A percentile compares a stretch with the other conserved stretches of the same genome.
Conservation (phyloP, 2,329 filamentous ascomycete species). For the Malbranchea cinnamomea region DNA sequence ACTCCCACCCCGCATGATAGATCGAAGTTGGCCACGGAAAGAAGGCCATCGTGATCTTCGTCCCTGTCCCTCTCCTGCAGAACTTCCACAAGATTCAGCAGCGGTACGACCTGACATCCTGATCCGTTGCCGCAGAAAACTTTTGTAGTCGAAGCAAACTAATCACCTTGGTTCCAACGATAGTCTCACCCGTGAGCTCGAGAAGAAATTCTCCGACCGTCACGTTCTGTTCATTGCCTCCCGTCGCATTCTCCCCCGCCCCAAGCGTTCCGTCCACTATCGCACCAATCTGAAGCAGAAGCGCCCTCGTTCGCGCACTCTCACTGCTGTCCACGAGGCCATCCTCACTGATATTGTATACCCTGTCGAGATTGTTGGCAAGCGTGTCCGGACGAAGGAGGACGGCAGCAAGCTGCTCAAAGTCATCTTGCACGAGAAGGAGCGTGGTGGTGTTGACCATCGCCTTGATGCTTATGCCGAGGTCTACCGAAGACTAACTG, state of each 20-base stretch:
- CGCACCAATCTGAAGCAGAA: slow-evolving; percentile 97
- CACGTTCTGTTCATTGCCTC: slow-evolving; percentile 98
- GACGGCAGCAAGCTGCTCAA: slow-evolving; percentile 97
- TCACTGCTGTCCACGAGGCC: slow-evolving; percentile 96
- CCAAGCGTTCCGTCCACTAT: slow-evolving; percentile 93
- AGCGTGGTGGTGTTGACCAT: slow-evolving; percentile 98
- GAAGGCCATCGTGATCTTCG: slow-evolving; percentile 99
- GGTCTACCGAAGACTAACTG: slow-evolving; percentile 96
- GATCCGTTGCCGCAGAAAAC: not conserved
- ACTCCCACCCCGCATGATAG: slow-evolving; percentile 38
- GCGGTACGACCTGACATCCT: slow-evolving; percentile 52
- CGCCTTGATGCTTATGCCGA: slow-evolving; percentile 98
- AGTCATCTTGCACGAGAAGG: slow-evolving; percentile 99
- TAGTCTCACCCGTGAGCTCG: slow-evolving; percentile 97
- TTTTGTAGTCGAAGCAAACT: slow-evolving; percentile 1
- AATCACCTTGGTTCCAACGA: not conserved
- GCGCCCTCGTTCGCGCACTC: slow-evolving; percentile 92
- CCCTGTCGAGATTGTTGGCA: slow-evolving; percentile 99
- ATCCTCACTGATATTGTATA: slow-evolving; percentile 97
- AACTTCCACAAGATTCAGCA: slow-evolving; percentile 99
- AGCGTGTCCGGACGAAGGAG: slow-evolving; percentile 97
- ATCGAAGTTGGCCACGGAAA: slow-evolving; percentile 99
- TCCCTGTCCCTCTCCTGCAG: slow-evolving; percentile 95
- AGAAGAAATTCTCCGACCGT: slow-evolving; percentile 99
- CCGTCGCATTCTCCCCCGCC: slow-evolving; percentile 95